Percentiles rank a stretch among this genome's conserved stretches.
Conservation (phyloP, 768 basidiomycete species). For the Daedaleopsis nitida region DNA sequence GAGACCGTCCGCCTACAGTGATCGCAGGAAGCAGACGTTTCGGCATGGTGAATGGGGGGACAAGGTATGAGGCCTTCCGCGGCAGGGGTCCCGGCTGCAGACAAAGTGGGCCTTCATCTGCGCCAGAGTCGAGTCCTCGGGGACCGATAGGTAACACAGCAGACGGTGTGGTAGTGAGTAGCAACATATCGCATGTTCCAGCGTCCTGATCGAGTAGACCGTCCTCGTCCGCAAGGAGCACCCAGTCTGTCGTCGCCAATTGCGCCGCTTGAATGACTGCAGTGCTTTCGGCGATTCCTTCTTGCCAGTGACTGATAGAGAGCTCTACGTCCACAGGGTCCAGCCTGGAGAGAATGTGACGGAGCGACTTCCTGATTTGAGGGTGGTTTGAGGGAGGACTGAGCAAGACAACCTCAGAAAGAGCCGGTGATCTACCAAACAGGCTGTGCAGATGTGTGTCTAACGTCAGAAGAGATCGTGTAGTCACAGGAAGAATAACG, state of each 20-base stretch:
- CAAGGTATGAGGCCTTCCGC: slow-evolving; percentile 49
- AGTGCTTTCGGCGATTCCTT: slow-evolving; percentile 21
- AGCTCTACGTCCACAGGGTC: slow-evolving; percentile 41
- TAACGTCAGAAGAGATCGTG: slow-evolving; percentile 36
- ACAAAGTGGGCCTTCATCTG: slow-evolving; percentile 8
- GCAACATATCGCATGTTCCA: slow-evolving; percentile 39
- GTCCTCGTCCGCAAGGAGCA: slow-evolving; percentile 52
- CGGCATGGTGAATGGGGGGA: slow-evolving; percentile 64
- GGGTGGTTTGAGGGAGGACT: slow-evolving; percentile 42
- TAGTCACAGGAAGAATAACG: slow-evolving; percentile 47
- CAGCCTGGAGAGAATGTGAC: slow-evolving; percentile 32
- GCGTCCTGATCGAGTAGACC: slow-evolving; percentile 41
- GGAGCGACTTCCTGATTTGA: slow-evolving; percentile 40
- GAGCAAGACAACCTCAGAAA: slow-evolving; percentile 51
- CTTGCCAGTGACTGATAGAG: slow-evolving; percentile 37
- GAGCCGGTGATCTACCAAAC: slow-evolving; percentile 33
- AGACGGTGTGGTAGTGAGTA: slow-evolving; percentile 39
- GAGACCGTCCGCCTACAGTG: slow-evolving; percentile 17
- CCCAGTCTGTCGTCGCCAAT: slow-evolving; percentile 47
- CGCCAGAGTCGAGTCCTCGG: slow-evolving; percentile 31
- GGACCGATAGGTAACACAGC: slow-evolving; percentile 44
- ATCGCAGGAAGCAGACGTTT: slow-evolving; percentile 24
- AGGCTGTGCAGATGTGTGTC: slow-evolving; percentile 41
- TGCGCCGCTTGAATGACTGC: slow-evolving; percentile 40
- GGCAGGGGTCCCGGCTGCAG: slow-evolving; percentile 32